Evolutionary conservation across 352 stramenopile species (phyloP).

Genomic region (Globisporangium solare): DNA sequence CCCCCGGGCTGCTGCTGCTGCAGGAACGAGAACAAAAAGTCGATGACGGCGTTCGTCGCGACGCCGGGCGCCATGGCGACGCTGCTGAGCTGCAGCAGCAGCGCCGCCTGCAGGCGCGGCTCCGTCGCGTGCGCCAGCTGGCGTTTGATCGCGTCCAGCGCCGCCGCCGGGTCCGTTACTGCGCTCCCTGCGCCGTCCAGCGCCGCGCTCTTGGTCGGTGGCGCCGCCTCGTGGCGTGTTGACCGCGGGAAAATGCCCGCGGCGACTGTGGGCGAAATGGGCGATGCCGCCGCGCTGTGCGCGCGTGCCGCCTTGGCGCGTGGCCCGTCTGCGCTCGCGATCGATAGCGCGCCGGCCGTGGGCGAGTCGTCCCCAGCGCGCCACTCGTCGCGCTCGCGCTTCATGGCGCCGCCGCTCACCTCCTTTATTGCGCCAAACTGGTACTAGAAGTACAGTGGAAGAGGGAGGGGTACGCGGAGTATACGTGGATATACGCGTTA

Average conservation of each 20-base stretch:
- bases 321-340: not conserved
- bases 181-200: not conserved
- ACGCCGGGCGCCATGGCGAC: conserved; percentile 36
- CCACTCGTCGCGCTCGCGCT: conserved; percentile 3
- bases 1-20: conserved; percentile 34
- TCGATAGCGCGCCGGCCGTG: not conserved
- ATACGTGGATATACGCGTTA: not conserved
- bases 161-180: conserved; percentile 17
- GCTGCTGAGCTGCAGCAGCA: conserved; percentile 56
- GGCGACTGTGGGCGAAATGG: conserved; percentile 12
- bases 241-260: conserved; percentile 13
- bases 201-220: not conserved
- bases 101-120: conserved; percentile 54
- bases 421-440: not conserved
- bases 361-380: not conserved
- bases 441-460: not conserved
- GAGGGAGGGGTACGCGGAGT: not conserved
- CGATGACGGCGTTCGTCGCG: conserved; percentile 54
- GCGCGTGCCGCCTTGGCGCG: not conserved
- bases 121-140: conserved; percentile 37
- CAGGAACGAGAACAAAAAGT: conserved; percentile 80
- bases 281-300: not conserved
- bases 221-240: not conserved
- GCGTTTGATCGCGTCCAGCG: conserved; percentile 33
- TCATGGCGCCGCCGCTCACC: not conserved